Base-by-base conservation (phyloP, 163 green algal species). In the Smithsoniella earleae region DNA sequence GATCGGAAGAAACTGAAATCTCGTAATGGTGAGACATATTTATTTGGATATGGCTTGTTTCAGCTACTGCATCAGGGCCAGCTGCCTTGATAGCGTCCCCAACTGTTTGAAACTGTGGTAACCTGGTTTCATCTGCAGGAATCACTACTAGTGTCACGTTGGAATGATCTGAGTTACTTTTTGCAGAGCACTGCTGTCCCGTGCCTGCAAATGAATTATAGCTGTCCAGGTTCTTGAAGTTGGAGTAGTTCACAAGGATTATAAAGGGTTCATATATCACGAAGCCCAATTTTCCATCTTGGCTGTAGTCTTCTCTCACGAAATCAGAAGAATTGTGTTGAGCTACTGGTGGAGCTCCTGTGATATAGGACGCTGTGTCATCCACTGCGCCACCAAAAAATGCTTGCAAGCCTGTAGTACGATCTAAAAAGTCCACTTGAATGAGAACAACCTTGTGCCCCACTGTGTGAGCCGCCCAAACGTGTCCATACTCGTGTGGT, bases 401-500 rank as follows among this genome's bases (percentile, higher is more conserved):
- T 3, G 20, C 58, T 38, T 13, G 27, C 10, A 49, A 49, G 13
- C 40, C 40, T 13, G 10, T 49, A 69, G 27, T 69, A n/a, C 16
- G 31, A 34, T 69, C 58, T n/a, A 69, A 34, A 13, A 69, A 69
- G 25, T 69, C 58, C 6, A 69, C 25, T 34, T 69, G 58, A 43
- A 69, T 33, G 31, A 43, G 6, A 3, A n/a, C 34, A 31, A 69
- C 58, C 27, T 43, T 34, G 58, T 69, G 58, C 27, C 58, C 58
- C 10, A 69, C 58, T 3, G 43, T 8, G 6, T 43, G n/a, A 43
- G 58, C 58, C 5, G 58, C 58, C 58, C n/a, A 69, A 36, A 69
- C 58, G 34, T 69, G 58, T 30, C 58, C 58, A 44, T 69, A 69
- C 58, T 69, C 58, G 43, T 69, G 58, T 38, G 58, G 58, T 5